phyloP scores from a whole-genome alignment of 1,284 basidiomycete species.

The Paramarasmius palmivorus region DNA sequence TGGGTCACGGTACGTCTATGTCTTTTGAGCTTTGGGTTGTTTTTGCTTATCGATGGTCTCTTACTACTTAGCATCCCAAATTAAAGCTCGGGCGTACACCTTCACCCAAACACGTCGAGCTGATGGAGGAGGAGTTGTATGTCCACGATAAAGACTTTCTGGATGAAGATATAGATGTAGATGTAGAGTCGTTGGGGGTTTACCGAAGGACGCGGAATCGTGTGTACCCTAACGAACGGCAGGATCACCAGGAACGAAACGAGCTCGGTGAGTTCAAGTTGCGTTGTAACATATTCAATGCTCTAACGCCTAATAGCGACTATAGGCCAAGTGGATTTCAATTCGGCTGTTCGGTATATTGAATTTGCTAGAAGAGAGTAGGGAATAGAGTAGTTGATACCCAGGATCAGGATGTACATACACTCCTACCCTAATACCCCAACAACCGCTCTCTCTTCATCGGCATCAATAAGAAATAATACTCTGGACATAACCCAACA shows the following conservation, averaged over 20 bases:
- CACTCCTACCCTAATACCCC: too few relatives aligned
- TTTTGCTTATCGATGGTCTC: background rate
- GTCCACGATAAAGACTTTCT: conserved; percentile 36
- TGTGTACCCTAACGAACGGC: conserved; percentile 35
- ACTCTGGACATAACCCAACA: too few relatives aligned
- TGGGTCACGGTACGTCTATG: conserved; percentile 25
- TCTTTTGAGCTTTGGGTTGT: background rate
- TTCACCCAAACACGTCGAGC: conserved; percentile 31
- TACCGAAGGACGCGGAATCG: conserved; percentile 26
- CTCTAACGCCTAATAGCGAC: too few relatives aligned
- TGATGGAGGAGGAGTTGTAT: conserved; percentile 38
- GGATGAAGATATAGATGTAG: conserved; percentile 24
- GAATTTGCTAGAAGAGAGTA: too few relatives aligned
- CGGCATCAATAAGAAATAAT: too few relatives aligned
- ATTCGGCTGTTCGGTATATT: background rate
- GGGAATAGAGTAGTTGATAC: too few relatives aligned
- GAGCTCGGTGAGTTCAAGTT: too few relatives aligned
- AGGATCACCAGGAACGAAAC: too few relatives aligned
- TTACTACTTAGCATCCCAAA: conserved; percentile 18
- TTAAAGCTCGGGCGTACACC: conserved; percentile 24
- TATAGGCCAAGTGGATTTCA: background rate
- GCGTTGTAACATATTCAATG: too few relatives aligned
- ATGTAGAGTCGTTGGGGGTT: conserved; percentile 25
- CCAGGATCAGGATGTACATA: too few relatives aligned
- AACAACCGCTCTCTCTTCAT: too few relatives aligned